Percentiles rank a stretch among this genome's conserved stretches.
phyloP scores from a whole-genome alignment of 164 flowering plant genomes.

The Sextonia rubra region DNA sequence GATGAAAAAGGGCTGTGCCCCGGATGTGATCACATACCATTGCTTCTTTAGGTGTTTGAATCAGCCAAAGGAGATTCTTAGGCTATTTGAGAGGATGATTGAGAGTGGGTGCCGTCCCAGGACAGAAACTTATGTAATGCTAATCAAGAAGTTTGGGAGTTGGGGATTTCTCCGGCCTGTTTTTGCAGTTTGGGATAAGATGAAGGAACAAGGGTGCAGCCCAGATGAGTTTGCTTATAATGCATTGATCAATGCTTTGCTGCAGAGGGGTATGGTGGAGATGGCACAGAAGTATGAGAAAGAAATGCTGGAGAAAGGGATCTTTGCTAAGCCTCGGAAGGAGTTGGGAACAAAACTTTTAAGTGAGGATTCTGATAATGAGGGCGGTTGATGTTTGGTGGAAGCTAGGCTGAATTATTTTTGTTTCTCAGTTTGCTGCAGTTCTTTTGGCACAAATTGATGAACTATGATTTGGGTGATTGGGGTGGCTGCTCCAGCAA shows the following conservation, averaged over 20 bases:
- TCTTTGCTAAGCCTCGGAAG: conserved; percentile 65
- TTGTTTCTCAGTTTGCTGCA: too few relatives aligned
- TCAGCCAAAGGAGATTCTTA: conserved; percentile 68
- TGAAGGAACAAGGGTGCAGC: conserved; percentile 68
- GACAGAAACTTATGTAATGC: conserved; percentile 89
- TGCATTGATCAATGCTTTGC: conserved; percentile 81
- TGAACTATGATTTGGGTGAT: neutral
- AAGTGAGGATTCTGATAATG: conserved; percentile 22
- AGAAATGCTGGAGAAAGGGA: conserved; percentile 81
- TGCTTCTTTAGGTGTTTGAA: conserved; percentile 56
- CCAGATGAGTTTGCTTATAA: conserved; percentile 78
- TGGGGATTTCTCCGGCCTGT: conserved; percentile 91
- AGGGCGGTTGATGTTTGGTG: neutral
- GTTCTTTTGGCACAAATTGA: too few relatives aligned
- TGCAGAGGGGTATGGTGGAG: conserved; percentile 81
- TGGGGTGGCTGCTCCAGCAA: neutral
- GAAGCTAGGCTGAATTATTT: neutral
- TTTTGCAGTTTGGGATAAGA: conserved; percentile 73
- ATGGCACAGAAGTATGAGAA: conserved; percentile 74
- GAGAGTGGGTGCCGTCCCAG: conserved; percentile 59
- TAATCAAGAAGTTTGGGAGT: conserved; percentile 83
- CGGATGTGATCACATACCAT: conserved; percentile 68
- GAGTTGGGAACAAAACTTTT: conserved; percentile 40
- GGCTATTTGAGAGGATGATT: conserved; percentile 73
- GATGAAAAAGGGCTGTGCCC: conserved; percentile 50